These are phyloP conservation scores for Plectranthus barbatus DNA, from an alignment of 257 asterid species.

Conservation along the genomic window DNA sequence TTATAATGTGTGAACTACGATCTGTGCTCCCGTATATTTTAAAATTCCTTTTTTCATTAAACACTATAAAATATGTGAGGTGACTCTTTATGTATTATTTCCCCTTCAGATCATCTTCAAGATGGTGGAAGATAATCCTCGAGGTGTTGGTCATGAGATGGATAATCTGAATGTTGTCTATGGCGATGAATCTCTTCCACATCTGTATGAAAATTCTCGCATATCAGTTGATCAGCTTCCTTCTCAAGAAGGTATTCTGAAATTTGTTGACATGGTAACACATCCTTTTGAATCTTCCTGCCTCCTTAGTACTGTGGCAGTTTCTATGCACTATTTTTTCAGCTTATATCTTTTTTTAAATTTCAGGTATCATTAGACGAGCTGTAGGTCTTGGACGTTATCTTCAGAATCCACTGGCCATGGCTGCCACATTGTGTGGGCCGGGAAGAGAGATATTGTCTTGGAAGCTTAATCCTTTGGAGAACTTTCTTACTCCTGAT, in stretches of 20 bases:
- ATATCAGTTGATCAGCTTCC: slow-evolving; percentile 94
- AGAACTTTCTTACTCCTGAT: slow-evolving; percentile 85
- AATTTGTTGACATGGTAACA: neutral
- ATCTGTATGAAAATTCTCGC: slow-evolving; percentile 86
- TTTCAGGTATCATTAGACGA: slow-evolving; percentile 82
- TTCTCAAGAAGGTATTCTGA: slow-evolving; percentile 65
- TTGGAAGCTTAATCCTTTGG: slow-evolving; percentile 83
- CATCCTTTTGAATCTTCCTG: slow-evolving; percentile 2
- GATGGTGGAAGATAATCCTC: slow-evolving; percentile 98
- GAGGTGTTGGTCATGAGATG: slow-evolving; percentile 96
- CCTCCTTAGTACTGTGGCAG: no score
- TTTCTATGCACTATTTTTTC: no score
- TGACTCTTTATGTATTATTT: slow-evolving; percentile 3
- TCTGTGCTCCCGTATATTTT: neutral
- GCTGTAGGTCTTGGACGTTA: slow-evolving; percentile 94
- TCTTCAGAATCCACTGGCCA: slow-evolving; percentile 89
- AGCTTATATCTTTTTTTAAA: neutral
- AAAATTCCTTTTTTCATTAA: neutral
- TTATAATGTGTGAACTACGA: neutral
- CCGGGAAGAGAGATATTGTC: slow-evolving; percentile 90
- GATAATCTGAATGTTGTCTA: slow-evolving; percentile 83
- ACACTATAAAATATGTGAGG: neutral
- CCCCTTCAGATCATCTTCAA: slow-evolving; percentile 81
- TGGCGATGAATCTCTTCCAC: slow-evolving; percentile 96
- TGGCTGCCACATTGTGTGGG: slow-evolving; percentile 89